These are phyloP conservation scores for Coniochaeta pulveracea DNA, from an alignment of 2,329 filamentous ascomycete genomes.

Conservation along the genomic window DNA sequence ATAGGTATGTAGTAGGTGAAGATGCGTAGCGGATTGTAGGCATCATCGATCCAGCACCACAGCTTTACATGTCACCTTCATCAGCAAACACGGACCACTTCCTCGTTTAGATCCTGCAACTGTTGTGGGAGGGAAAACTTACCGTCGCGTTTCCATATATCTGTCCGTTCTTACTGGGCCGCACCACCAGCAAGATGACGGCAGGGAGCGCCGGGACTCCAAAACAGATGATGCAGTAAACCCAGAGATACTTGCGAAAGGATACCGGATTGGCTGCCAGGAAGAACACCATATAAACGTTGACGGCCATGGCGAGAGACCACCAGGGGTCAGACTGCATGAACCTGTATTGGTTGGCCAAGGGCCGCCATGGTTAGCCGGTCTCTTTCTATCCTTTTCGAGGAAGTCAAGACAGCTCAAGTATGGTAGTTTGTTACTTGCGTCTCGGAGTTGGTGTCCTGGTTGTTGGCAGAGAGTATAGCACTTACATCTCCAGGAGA, in stretches of 20 bases:
- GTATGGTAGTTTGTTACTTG: no score
- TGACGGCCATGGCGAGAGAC: constrained; percentile 74
- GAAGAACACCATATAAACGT: constrained; percentile 63
- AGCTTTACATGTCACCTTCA: constrained; percentile 25
- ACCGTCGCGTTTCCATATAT: constrained; percentile 49
- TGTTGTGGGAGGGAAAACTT: constrained; percentile 12
- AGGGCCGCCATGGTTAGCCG: no score
- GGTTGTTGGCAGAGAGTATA: neutral
- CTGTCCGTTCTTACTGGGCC: constrained; percentile 18
- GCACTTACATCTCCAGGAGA: constrained; percentile 55
- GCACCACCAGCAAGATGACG: constrained; percentile 50
- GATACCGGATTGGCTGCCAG: constrained; percentile 50
- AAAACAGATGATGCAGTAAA: constrained; percentile 61
- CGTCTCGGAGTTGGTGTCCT: no score
- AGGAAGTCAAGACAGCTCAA: no score
- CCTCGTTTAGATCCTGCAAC: neutral
- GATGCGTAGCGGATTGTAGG: constrained; percentile 45
- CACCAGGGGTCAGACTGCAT: constrained; percentile 68
- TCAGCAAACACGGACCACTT: constrained; percentile 6
- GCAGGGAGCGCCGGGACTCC: constrained; percentile 60
- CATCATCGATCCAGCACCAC: constrained; percentile 49
- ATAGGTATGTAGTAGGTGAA: constrained; percentile 52
- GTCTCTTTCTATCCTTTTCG: no score
- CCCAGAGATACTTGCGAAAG: constrained; percentile 61
- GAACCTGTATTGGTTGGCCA: constrained; percentile 52